Conservation (phyloP, 2,329 filamentous ascomycete genomes). For the Colletotrichum cereale region DNA sequence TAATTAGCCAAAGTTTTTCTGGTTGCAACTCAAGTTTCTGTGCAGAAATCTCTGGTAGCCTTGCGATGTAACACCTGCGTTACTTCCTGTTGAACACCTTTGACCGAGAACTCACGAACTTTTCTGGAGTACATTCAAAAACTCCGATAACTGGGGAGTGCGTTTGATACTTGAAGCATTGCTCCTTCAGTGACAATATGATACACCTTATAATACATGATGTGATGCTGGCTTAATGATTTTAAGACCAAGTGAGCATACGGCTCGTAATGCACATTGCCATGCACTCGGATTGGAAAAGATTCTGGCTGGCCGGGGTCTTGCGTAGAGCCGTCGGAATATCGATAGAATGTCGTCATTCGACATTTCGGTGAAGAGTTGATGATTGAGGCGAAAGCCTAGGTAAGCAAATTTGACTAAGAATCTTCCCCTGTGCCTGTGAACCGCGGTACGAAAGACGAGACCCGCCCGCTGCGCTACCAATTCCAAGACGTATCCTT, state of each 20-base stretch:
- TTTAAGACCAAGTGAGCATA: background rate
- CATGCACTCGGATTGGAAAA: background rate
- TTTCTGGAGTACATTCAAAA: background rate
- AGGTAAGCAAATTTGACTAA: background rate
- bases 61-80: background rate
- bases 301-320: background rate
- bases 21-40: background rate
- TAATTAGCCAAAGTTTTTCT: background rate
- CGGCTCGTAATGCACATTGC: background rate
- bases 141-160: background rate
- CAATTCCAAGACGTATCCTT: no score
- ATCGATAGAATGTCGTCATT: background rate
- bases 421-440: no score
- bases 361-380: background rate
- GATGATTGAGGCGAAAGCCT: background rate
- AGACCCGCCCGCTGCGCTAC: background rate
- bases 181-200: no score
- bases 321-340: no score
- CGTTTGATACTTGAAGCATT: background rate
- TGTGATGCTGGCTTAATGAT: background rate
- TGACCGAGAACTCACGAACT: background rate
- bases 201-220: background rate
- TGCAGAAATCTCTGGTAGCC: background rate
- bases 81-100: background rate
- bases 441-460: background rate